These are phyloP conservation scores for Elaphomyces granulatus DNA, from an alignment of 495 filamentous ascomycete species.

Conservation along the genomic window DNA sequence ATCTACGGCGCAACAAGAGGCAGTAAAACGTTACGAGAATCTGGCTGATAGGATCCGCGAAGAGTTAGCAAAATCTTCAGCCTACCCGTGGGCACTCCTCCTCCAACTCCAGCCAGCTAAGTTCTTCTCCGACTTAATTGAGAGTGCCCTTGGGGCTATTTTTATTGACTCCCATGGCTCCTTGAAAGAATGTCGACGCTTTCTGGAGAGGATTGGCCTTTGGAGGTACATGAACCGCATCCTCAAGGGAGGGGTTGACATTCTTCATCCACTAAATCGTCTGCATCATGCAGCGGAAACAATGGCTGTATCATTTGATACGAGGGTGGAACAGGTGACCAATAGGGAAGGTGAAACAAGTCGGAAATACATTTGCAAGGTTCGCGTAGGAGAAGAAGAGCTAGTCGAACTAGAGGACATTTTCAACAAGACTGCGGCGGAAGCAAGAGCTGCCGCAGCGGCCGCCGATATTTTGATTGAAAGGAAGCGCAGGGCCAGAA, in stretches of 20 bases:
- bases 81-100: constrained; percentile 67
- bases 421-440: constrained; percentile 37
- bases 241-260: constrained; percentile 41
- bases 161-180: constrained; percentile 63
- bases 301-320: constrained; percentile 23
- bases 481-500: too few species aligned
- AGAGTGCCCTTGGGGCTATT: constrained; percentile 68
- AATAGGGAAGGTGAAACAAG: not conserved
- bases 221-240: constrained; percentile 46
- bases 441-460: constrained; percentile 39
- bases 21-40: constrained; percentile 31
- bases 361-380: constrained; percentile 30
- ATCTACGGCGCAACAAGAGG: constrained; percentile 19
- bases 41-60: constrained; percentile 36
- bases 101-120: constrained; percentile 53
- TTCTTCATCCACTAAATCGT: constrained; percentile 63
- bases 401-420: constrained; percentile 34
- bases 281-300: constrained; percentile 42
- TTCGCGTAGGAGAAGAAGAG: constrained; percentile 34
- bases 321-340: constrained; percentile 3
- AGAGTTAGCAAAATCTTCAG: constrained; percentile 29
- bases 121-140: constrained; percentile 76
- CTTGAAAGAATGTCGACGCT: constrained; percentile 36
- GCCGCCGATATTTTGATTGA: constrained; percentile 24
- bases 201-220: constrained; percentile 52